Conservation (phyloP, 148 eudicot species). For the Chenopodium quinoa region DNA sequence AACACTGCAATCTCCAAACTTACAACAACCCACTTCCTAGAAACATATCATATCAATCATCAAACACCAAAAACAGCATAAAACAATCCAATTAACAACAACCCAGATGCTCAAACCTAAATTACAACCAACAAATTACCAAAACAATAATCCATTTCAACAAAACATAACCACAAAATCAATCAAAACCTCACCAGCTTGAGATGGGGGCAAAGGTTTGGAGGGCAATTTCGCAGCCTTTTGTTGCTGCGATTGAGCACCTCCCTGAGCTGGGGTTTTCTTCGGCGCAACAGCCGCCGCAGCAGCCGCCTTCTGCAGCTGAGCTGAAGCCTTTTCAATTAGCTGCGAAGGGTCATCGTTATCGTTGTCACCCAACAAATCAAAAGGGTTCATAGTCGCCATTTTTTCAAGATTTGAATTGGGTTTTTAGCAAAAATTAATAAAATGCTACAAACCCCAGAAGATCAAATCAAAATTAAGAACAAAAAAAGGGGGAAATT, state of each 20-base stretch:
- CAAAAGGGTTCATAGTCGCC: constrained; percentile 72
- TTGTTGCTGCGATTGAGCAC: constrained; percentile 26
- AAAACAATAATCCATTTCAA: neutral
- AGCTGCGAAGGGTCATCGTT: constrained; percentile 62
- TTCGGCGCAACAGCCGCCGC: constrained; percentile 25
- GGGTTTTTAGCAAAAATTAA: constrained; percentile 8
- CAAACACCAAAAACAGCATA: neutral
- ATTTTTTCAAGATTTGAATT: constrained; percentile 29
- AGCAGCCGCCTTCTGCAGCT: constrained; percentile 42
- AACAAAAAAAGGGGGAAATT: neutral
- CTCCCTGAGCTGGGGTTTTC: constrained; percentile 32
- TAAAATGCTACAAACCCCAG: constrained; percentile 11
- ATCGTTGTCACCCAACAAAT: constrained; percentile 69
- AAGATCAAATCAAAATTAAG: neutral
- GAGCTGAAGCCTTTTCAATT: constrained; percentile 37
- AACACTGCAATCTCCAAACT: neutral
- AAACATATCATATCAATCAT: neutral
- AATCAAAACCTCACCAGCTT: constrained; percentile 50
- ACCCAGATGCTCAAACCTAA: neutral
- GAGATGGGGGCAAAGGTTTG: constrained; percentile 71
- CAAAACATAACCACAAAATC: neutral
- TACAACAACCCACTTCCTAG: neutral
- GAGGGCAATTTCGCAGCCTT: constrained; percentile 50
- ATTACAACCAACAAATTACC: neutral
- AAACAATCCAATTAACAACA: neutral